phyloP scores from a whole-genome alignment of 306 rosid genomes.

The Gastrolobium villosum region DNA sequence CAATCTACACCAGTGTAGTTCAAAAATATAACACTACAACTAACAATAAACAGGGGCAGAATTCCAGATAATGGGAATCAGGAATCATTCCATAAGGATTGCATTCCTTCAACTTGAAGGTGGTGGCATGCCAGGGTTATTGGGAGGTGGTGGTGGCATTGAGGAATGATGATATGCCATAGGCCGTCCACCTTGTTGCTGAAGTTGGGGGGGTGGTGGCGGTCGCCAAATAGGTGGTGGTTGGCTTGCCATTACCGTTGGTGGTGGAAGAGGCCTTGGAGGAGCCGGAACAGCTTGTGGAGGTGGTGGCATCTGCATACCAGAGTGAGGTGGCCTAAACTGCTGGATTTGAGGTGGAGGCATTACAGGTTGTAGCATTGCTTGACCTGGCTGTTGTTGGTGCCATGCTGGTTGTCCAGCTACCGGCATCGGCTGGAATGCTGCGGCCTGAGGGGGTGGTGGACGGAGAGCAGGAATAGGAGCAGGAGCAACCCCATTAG shows the following conservation, averaged over 20 bases:
- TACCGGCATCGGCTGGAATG: slow-evolving; percentile 68
- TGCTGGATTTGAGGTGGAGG: slow-evolving; percentile 87
- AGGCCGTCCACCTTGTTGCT: slow-evolving; percentile 72
- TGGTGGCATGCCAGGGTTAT: slow-evolving; percentile 56
- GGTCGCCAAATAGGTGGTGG: slow-evolving; percentile 85
- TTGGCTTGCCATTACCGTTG: slow-evolving; percentile 82
- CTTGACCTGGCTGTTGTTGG: slow-evolving; percentile 70
- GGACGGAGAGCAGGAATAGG: slow-evolving; percentile 66
- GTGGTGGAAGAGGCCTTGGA: slow-evolving; percentile 90
- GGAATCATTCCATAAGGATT: slow-evolving; percentile 21
- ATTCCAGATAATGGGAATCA: slow-evolving; percentile 21
- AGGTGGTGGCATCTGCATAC: slow-evolving; percentile 89
- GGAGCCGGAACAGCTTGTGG: slow-evolving; percentile 63
- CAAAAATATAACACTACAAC: slow-evolving; percentile 43
- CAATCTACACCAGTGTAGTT: slow-evolving; percentile 36
- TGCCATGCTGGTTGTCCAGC: slow-evolving; percentile 69
- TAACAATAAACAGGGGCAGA: slow-evolving; percentile 37
- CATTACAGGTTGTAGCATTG: slow-evolving; percentile 56
- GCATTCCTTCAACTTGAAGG: slow-evolving; percentile 56
- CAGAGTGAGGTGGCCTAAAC: slow-evolving; percentile 80
- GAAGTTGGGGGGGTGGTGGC: slow-evolving; percentile 72
- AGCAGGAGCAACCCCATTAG: slow-evolving; percentile 63
- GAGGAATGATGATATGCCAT: slow-evolving; percentile 62
- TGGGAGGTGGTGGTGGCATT: slow-evolving; percentile 76
- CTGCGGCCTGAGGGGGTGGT: slow-evolving; percentile 68